Evolutionary conservation across 106 monocot species (phyloP), one percentile per base, ranked within the genome.

Genomic region (Dioscorea dumetorum): DNA sequence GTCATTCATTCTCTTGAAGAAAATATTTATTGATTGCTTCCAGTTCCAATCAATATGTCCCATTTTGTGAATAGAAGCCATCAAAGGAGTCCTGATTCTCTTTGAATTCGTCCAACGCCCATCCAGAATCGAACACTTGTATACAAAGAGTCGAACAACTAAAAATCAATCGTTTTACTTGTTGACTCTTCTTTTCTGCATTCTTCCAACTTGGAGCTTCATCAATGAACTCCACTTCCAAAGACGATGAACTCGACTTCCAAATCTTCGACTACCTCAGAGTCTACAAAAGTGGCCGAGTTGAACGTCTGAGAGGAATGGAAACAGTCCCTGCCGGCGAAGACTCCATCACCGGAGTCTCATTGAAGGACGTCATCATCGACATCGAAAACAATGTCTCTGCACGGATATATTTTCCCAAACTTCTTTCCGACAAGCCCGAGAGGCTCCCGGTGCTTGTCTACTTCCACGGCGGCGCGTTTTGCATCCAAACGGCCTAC

Each of bases 311-410:
- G 2, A 31, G 16, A 18, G 63, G 63, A 31, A 33, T 10, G 1
- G 63, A 22, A 22, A 33, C 16, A 28, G 31, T 35, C 17, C 17
- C 63, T 10, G 33, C 63, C 2, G 34, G 63, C 3, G 22, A 16
- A 4, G 63, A 63, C 32, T 2, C 63, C 17, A 34, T 4, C 34
- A 63, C 63, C 63, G 63, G 63, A 28, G 63, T 63, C 63, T 17
- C 31, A 16, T 33, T 34, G 0, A 63, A 63, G 34, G 63, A 63
- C 34, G 18, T 63, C 17, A 12, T 63, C 11, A 63, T 63, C 33
- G 10, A 31, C 12, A 7, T 12, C 31, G 31, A 31, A 9, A 33
- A 34, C 17, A 14, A 14, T 17, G 24, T 63, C 63, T 33, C 63
- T 12, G 63, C 63, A 15, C 7, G 63, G 4, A 28, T 63, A 7